Evolutionary conservation across 768 basidiomycete genomes (phyloP).

Genomic region (Antrodiella citrinella): DNA sequence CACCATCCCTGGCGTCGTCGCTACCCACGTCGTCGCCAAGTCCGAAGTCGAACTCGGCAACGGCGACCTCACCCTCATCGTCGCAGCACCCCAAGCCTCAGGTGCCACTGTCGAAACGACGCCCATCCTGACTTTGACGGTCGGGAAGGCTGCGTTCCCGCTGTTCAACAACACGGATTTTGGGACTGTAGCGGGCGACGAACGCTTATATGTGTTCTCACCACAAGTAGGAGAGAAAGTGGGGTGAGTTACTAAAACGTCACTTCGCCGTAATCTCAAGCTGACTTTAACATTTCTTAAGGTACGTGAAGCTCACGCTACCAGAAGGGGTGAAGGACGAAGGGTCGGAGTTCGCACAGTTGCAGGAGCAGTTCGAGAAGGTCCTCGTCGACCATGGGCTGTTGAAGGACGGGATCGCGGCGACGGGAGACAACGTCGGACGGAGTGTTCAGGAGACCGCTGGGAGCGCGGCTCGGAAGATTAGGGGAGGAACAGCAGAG

Average conservation of each 20-base stretch:
- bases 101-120: not conserved
- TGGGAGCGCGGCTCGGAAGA: constrained; percentile 6
- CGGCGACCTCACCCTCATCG: constrained; percentile 14
- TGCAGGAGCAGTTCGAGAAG: constrained; percentile 16
- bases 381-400: constrained; percentile 16
- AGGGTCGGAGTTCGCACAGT: constrained; percentile 5
- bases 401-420: constrained; percentile 18
- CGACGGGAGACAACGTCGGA: constrained; percentile 18
- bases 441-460: constrained; percentile 15
- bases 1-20: constrained; percentile 11
- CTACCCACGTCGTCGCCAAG: constrained; percentile 15
- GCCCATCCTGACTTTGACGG: constrained; percentile 7
- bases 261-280: too few relatives aligned
- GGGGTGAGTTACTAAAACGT: constrained; percentile 9
- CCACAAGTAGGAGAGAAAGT: constrained; percentile 6
- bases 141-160: constrained; percentile 10
- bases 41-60: constrained; percentile 11
- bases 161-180: constrained; percentile 8
- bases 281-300: too few relatives aligned
- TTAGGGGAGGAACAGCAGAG: constrained; percentile 8
- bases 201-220: constrained; percentile 10
- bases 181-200: constrained; percentile 11
- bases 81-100: constrained; percentile 1
- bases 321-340: constrained; percentile 7
- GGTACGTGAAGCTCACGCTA: constrained; percentile 7